Percentiles rank a stretch among this genome's conserved stretches.
Conservation (phyloP, 2,329 filamentous ascomycete genomes). For the Alternaria brassicae region DNA sequence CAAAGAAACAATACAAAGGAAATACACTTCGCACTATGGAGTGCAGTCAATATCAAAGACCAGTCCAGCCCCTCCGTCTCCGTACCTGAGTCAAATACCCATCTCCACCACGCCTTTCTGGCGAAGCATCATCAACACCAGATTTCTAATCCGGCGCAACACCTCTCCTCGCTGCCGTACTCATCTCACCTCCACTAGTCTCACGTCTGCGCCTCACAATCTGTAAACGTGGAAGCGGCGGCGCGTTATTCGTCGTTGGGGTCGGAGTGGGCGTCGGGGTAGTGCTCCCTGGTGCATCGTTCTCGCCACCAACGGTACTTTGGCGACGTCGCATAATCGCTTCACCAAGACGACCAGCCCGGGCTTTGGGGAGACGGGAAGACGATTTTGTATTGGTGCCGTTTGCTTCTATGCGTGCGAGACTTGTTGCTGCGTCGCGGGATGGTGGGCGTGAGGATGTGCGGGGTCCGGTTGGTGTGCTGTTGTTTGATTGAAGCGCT, state of each 20-base stretch:
- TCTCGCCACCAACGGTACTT: slow-evolving; percentile 36
- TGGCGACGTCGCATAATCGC: slow-evolving; percentile 36
- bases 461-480: slow-evolving; percentile 27
- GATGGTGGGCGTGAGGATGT: slow-evolving; percentile 36
- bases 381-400: slow-evolving; percentile 18
- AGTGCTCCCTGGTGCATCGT: slow-evolving; percentile 17
- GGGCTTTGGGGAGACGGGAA: slow-evolving; percentile 42
- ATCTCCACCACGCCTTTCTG: background rate
- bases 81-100: slow-evolving; percentile 19
- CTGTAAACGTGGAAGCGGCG: slow-evolving; percentile 42
- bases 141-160: slow-evolving; percentile 23
- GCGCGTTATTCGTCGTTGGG: slow-evolving; percentile 5
- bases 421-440: slow-evolving; percentile 37
- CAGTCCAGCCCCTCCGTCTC: slow-evolving; percentile 25
- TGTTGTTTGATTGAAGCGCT: slow-evolving; percentile 20
- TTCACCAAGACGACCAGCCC: slow-evolving; percentile 41
- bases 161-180: slow-evolving; percentile 38
- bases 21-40: background rate
- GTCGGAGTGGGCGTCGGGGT: background rate
- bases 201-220: slow-evolving; percentile 45
- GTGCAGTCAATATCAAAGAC: slow-evolving; percentile 13
- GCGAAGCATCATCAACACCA: background rate
- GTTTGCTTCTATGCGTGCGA: slow-evolving; percentile 36
- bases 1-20: background rate
- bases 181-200: slow-evolving; percentile 46